Base-by-base conservation (phyloP, 2,329 filamentous ascomycete genomes). In the Endoconidiophora laricicola region DNA sequence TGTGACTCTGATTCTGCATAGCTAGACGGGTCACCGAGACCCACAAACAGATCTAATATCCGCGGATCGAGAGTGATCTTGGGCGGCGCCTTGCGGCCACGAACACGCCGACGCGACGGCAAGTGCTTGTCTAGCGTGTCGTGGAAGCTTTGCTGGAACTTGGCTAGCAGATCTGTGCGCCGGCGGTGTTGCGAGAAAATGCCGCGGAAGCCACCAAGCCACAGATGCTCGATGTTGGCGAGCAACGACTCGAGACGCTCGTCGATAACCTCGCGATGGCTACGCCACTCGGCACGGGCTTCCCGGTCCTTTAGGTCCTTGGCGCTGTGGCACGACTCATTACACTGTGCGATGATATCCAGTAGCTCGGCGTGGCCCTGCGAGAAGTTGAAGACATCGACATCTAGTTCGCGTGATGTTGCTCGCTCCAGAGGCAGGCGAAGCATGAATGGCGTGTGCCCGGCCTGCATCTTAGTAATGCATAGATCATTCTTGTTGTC, bases 141-240 rank as follows among this genome's bases (percentile, higher is more conserved):
- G 49, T 88, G 75, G 55, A 98, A 87, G 3, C 76, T 77, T 60
- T 76, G 78, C 33, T 86, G 78, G 61, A 98, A 96, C 26, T 76
- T 76, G 4, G 76, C 74, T 29, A 96, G 66, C 9, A 85, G 67
- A 23, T 79, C 72, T 1, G 75, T 67, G 18, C 81, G 72, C 37
- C 73, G 72, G 45, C 69, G 64, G 48, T 83, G 76, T 49, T 85
- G 82, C 1, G 86, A 88, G 60, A 98, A 90, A n/a, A 98, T 81
- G 14, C 90, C 88, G 52, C 80, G 82, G 71, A 98, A 98, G 0
- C 91, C 91, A 45, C 90, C 88, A 4, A 98, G 76, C 91, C 91
- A 98, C 20, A 91, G 80, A 54, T 84, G 82, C 63, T 98, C 90
- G 38, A 98, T 83, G 53, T 86, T 93, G 49, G 79, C 71, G 1